Conservation (phyloP, 371 early-diverging fungal species). For the Actinomortierella wolfii region DNA sequence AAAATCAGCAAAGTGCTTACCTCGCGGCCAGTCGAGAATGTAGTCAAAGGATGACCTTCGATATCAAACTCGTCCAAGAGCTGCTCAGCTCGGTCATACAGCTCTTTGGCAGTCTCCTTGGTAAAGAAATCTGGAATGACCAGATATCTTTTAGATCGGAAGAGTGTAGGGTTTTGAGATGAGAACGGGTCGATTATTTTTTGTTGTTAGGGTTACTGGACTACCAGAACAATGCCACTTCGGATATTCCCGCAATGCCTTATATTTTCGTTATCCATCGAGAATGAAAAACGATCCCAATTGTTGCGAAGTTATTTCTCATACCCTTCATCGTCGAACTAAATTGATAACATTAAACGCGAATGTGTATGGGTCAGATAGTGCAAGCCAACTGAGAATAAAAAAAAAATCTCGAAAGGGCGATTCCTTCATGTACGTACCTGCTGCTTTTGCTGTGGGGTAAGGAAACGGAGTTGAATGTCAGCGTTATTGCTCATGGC, state of each 20-base stretch:
- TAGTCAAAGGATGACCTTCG: conserved; percentile 79
- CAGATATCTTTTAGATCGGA: conserved; percentile 59
- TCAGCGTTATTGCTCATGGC: conserved; percentile 12
- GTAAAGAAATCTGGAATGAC: conserved; percentile 75
- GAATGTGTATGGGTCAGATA: not conserved
- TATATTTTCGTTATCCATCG: too few species aligned
- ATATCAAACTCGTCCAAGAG: conserved; percentile 71
- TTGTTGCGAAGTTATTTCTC: too few species aligned
- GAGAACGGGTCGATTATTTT: too few species aligned
- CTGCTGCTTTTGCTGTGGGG: conserved; percentile 43
- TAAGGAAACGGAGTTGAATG: conserved; percentile 19
- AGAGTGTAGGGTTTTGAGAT: not conserved
- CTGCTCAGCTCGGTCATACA: conserved; percentile 60
- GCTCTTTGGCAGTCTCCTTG: conserved; percentile 49
- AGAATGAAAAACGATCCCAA: too few species aligned
- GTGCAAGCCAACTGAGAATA: not conserved
- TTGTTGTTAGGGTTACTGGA: too few species aligned
- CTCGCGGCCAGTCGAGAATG: conserved; percentile 74
- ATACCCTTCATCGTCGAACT: conserved; percentile 47
- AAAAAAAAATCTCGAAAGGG: not conserved
- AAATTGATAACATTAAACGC: not conserved
- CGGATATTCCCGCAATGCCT: too few species aligned
- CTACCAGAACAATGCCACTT: too few species aligned
- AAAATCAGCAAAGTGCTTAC: conserved; percentile 6
- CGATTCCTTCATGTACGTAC: conserved; percentile 4